Percentiles rank a stretch among this genome's conserved stretches.
Conservation (phyloP, 805 yeast species). For the Saturnispora quitensis region DNA sequence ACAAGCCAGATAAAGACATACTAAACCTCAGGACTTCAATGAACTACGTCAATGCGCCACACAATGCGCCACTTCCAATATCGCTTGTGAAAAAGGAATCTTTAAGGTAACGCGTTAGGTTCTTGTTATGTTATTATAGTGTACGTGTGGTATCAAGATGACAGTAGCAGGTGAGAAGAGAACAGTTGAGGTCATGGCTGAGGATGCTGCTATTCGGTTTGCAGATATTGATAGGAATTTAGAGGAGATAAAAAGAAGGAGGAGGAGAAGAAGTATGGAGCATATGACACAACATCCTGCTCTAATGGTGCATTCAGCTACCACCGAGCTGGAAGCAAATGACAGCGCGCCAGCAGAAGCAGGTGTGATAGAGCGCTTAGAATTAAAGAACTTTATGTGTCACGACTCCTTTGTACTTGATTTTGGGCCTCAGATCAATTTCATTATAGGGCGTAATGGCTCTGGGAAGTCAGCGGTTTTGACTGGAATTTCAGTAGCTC, state of each 20-base stretch:
- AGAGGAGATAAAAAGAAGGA: constrained; percentile 5
- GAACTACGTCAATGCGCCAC: background rate
- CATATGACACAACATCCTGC: constrained; percentile 19
- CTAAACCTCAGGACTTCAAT: background rate
- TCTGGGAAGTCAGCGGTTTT: constrained; percentile 84
- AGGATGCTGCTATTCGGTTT: constrained; percentile 12
- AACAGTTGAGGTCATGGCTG: background rate
- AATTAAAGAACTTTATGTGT: constrained; percentile 76
- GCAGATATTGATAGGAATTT: constrained; percentile 23
- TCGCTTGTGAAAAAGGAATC: background rate
- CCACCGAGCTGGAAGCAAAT: constrained; percentile 4
- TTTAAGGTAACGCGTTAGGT: background rate
- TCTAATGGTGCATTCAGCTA: background rate
- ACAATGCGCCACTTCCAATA: background rate
- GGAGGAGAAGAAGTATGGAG: constrained; percentile 9
- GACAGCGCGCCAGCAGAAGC: constrained; percentile 35
- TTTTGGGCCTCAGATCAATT: constrained; percentile 73
- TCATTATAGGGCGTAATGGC: constrained; percentile 86
- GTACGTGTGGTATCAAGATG: background rate
- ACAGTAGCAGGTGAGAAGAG: background rate
- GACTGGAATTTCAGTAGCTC: constrained; percentile 78
- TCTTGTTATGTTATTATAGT: background rate
- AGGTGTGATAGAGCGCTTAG: constrained; percentile 60
- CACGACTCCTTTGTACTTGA: constrained; percentile 71
- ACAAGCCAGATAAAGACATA: too few relatives aligned